These are phyloP conservation scores for Sergeia podlipaevii DNA, from an alignment of 208 protist species.

Conservation along the genomic window DNA sequence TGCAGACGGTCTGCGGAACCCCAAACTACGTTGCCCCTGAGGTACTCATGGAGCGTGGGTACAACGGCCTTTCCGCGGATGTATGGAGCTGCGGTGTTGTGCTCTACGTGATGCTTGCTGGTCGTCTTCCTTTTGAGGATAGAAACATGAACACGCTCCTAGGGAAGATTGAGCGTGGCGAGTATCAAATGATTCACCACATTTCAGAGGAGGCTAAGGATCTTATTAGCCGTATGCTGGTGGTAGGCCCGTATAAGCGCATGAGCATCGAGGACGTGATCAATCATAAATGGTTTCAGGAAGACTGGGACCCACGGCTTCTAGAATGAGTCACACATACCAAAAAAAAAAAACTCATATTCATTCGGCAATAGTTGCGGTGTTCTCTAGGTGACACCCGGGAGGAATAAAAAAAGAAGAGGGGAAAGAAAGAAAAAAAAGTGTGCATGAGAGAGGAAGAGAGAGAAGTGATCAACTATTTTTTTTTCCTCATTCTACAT, in stretches of 20 bases:
- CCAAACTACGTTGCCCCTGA: conserved; percentile 93
- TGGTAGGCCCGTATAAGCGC: conserved; percentile 78
- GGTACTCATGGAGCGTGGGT: conserved; percentile 89
- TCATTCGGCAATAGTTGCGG: too few species aligned
- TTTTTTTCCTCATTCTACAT: too few species aligned
- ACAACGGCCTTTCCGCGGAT: conserved; percentile 94
- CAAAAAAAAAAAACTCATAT: too few species aligned
- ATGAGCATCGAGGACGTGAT: conserved; percentile 90
- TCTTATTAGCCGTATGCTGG: conserved; percentile 77
- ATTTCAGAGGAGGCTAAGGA: conserved; percentile 70
- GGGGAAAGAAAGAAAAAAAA: neutral
- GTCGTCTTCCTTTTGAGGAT: conserved; percentile 92
- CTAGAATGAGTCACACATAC: conserved; percentile 18
- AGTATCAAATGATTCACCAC: conserved; percentile 83
- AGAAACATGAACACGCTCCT: conserved; percentile 90
- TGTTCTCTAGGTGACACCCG: too few species aligned
- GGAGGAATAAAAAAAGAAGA: neutral
- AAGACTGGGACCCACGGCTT: conserved; percentile 58
- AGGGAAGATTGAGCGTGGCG: conserved; percentile 88
- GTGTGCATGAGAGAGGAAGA: neutral
- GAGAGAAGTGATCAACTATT: too few species aligned
- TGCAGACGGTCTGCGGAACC: conserved; percentile 91
- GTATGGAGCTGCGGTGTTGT: conserved; percentile 96
- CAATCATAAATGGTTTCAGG: conserved; percentile 84
- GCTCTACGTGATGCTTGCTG: conserved; percentile 95